Base-by-base conservation (phyloP, 306 rosid species). In the Quillaja saponaria region DNA sequence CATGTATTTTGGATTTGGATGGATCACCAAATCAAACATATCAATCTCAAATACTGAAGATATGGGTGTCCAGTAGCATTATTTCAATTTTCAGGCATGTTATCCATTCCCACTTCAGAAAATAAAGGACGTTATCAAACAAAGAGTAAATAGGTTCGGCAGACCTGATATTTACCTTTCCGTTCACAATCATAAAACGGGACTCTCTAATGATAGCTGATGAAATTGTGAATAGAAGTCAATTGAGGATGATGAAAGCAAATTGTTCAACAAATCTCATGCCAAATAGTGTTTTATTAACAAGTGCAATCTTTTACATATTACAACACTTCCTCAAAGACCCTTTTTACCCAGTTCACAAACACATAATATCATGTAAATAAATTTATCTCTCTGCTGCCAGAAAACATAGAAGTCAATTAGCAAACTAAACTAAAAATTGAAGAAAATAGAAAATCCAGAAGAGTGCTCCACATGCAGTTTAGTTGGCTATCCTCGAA, bases 401-500 rank as follows among this genome's bases (percentile, higher is more conserved):
- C 57, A 40, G 25, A 64, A 77, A 54, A 51, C 55, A 60, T 11
- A 56, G 33, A 58, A 20, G 38, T 55, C 55, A 14, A 34, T n/a
- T n/a, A n/a, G n/a, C 6, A n/a, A 49, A 67, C 59, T 50, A 55
- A 45, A 21, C 61, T 28, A 44, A 28, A 10, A 57, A n/a, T n/a
- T 33, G 48, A 50, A 48, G 41, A 58, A 7, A 45, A 34, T 31
- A 56, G 61, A 50, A 54, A 42, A 4, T 14, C 40, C 66, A 15
- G 10, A n/a, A 49, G 4, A 44, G 19, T 40, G 74, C 67, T 28
- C 64, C 64, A 52, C 25, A 35, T 49, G 66, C 21, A 44, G 13
- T 69, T 83, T 71, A 84, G 76, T 68, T 72, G 34, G 81, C 83
- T 74, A 78, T 80, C 79, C 33, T 70, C 21, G 83, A 76, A 45